Base-by-base conservation (phyloP, 805 yeast genomes). In the Phaffomyces thermotolerans region DNA sequence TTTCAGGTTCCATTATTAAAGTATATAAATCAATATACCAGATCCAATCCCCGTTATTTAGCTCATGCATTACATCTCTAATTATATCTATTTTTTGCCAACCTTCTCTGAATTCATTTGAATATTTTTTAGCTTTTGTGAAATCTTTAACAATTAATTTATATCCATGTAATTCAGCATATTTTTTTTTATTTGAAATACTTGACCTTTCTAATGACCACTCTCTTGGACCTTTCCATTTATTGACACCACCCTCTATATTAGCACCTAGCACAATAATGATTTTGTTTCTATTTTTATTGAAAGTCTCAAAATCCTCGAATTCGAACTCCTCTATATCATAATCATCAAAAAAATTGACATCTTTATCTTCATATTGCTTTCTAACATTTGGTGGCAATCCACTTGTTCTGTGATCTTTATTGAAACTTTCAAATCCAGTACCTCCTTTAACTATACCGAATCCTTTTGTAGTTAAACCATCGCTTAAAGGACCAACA, bases 191-290 rank as follows among this genome's bases (percentile, higher is more conserved):
- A 58, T 73, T 72, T 32, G 72, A 54, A 24, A 73, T 65, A 4
- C 75, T 68, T 3, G 72, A 62, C 31, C 75, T 64, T 54, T 73
- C 79, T 51, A 72, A 68, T 9, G 72, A 62, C 73, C 73, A 68
- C 42, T 60, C 60, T 44, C 66, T 65, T 31, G 67, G 62, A 5
- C 67, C 60, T 44, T 66, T 68, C 57, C 69, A 62, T 41, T 57
- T 59, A 39, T 63, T 61, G 18, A 68, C 68, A 38, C 73, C 72
- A 22, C 69, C 66, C 46, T 67, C 69, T 8, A 59, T 42, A n/a
- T 67, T 64, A 23, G 66, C 69, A n/a, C 71, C 71, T 31, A 68
- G 45, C 5, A 68, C 49, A 3, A 68, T 52, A 29, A 66, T 62
- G 4, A 68, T 56, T 40, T 59, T 65, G 34, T 67, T 60, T 40